Evolutionary conservation across 1,139 yeast species (phyloP), one percentile per base, ranked within the genome.

Genomic region (Scheffersomyces cryptocercus): DNA sequence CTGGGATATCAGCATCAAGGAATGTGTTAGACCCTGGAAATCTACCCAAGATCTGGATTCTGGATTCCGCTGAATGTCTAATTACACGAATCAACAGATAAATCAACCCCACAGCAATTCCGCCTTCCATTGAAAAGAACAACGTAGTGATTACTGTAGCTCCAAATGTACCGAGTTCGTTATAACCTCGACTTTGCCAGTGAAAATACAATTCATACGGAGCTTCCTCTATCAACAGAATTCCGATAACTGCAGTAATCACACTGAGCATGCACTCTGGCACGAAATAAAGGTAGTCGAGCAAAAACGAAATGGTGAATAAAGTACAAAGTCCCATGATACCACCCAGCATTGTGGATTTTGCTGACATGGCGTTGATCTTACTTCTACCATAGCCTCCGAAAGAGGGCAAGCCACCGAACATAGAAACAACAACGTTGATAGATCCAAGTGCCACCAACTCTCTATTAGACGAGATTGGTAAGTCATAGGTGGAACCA

Each of bases 331-430:
- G 28, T 0, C 96, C 95, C 84, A 91, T 85, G 5, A 88, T 79
- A 3, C 84, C 82, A 0, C 96, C 96, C 36, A 95, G 81, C 65
- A 86, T 71, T 5, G 95, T 93, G 0, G 97, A 87, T 51, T 82
- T 82, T 0, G 96, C 98, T 9, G 93, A 83, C 38, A 89, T 71
- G 1, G 93, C 88, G 65, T 93, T 93, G 46, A 93, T 84, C 57
- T 88, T 91, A 31, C 95, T 85, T 59, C 99, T 77, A 1, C 97
- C 98, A 59, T 93, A 93, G 0, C 99, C 98, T 2, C 99, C 99
- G 73, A 91, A 91, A 0, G 96, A 83, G 0, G 99, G 98, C 11
- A 93, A 69, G 0, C 93, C 88, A 3, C 96, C 93, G 54, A 88
- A 82, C 15, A 81, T 48, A 2, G 89, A 79, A 1, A 85, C 84